Percentiles rank a stretch among this genome's conserved stretches.
Conservation (phyloP, 1,139 yeast species). For the Barnettozyma hawaiiensis region DNA sequence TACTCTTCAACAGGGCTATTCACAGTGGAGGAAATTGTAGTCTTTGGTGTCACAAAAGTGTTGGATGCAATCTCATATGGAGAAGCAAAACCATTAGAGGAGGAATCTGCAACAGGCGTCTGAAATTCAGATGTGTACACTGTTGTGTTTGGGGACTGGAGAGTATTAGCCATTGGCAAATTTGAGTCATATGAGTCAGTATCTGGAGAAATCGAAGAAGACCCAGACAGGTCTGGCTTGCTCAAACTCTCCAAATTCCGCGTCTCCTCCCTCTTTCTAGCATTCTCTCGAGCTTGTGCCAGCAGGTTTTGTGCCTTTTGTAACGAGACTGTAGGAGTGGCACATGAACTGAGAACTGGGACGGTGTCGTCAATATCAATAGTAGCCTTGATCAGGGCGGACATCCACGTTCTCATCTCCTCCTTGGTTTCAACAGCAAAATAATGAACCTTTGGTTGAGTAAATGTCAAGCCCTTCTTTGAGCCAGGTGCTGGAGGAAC, state of each 20-base stretch:
- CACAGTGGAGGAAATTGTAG: constrained; percentile 11
- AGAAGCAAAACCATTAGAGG: constrained; percentile 46
- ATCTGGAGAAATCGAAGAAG: constrained; percentile 24
- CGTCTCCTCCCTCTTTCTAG: constrained; percentile 55
- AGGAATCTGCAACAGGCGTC: constrained; percentile 17
- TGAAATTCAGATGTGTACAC: constrained; percentile 19
- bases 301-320: constrained; percentile 81
- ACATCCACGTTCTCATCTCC: constrained; percentile 94
- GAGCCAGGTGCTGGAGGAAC: constrained; percentile 99
- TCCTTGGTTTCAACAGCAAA: constrained; percentile 91
- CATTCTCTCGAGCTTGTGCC: constrained; percentile 74
- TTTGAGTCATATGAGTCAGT: constrained; percentile 25
- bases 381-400: constrained; percentile 91
- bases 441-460: constrained; percentile 92
- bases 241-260: constrained; percentile 16
- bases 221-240: constrained; percentile 19
- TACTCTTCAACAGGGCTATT: constrained; percentile 23
- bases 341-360: constrained; percentile 92
- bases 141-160: constrained; percentile 26
- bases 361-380: constrained; percentile 91
- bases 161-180: constrained; percentile 6
- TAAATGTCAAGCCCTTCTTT: constrained; percentile 88
- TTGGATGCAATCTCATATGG: constrained; percentile 60
- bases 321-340: constrained; percentile 87
- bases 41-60: constrained; percentile 40